Percentiles rank a stretch among this genome's conserved stretches.
phyloP scores from a whole-genome alignment of 768 basidiomycete genomes.

The Guyanaporus albipodus region DNA sequence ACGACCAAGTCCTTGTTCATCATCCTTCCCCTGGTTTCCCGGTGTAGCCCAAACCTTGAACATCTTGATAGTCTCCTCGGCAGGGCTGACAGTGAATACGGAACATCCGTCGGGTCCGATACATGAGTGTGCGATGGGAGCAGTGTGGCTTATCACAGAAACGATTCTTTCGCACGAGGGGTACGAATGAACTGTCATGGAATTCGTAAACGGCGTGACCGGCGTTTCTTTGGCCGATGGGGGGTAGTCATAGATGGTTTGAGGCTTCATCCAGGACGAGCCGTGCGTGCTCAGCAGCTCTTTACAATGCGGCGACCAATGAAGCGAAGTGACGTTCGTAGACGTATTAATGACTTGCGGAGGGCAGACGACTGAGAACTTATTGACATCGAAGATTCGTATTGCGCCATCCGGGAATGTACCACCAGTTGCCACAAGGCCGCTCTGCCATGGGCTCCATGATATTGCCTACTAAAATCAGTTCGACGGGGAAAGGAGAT shows the following conservation, averaged over 20 bases:
- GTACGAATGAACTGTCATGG: slow-evolving; percentile 50
- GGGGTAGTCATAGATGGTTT: slow-evolving; percentile 15
- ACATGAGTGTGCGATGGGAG: slow-evolving; percentile 56
- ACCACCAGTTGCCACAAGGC: slow-evolving; percentile 64
- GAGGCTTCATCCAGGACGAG: slow-evolving; percentile 26
- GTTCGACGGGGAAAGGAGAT: background rate
- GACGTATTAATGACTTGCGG: slow-evolving; percentile 43
- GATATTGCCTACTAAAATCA: slow-evolving; percentile 50
- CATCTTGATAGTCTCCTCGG: slow-evolving; percentile 68
- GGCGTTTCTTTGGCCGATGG: slow-evolving; percentile 22
- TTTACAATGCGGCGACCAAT: slow-evolving; percentile 75
- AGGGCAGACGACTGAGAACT: slow-evolving; percentile 41
- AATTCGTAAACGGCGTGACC: slow-evolving; percentile 34
- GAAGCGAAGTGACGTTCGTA: slow-evolving; percentile 56
- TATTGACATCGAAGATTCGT: slow-evolving; percentile 46
- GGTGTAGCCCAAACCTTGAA: slow-evolving; percentile 59
- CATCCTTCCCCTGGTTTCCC: slow-evolving; percentile 13
- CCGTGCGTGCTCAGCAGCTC: slow-evolving; percentile 84
- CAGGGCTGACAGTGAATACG: slow-evolving; percentile 60
- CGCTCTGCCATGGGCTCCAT: slow-evolving; percentile 73
- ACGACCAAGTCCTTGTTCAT: slow-evolving; percentile 19
- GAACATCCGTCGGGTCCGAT: slow-evolving; percentile 59
- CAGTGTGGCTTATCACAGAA: slow-evolving; percentile 52
- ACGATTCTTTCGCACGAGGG: slow-evolving; percentile 50
- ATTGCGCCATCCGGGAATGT: slow-evolving; percentile 58